Evolutionary conservation across 805 yeast species (phyloP).

Genomic region (Cyberlindnera sargentensis): DNA sequence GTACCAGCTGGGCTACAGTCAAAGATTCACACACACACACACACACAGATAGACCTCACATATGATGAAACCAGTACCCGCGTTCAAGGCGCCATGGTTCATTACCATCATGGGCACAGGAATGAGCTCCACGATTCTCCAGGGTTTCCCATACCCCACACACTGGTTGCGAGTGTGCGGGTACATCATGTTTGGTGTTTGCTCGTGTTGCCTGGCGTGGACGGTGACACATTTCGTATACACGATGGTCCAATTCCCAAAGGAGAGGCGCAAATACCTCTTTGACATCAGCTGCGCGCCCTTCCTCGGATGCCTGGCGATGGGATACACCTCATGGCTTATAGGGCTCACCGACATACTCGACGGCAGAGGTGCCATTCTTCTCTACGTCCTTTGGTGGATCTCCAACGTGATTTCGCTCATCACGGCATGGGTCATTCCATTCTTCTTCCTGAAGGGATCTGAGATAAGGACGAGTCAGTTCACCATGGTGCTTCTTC

Average conservation of each 20-base stretch:
- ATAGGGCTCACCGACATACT: constrained; percentile 46
- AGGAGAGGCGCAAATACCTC: constrained; percentile 21
- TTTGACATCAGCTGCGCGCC: constrained; percentile 41
- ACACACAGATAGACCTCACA: not conserved
- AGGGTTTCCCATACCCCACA: constrained; percentile 58
- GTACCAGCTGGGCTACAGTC: no score
- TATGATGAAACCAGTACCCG: no score
- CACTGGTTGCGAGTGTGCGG: constrained; percentile 54
- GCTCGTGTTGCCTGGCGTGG: constrained; percentile 40
- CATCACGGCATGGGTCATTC: constrained; percentile 51
- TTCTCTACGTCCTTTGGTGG: constrained; percentile 70
- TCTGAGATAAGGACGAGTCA: constrained; percentile 25
- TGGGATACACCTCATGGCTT: constrained; percentile 69
- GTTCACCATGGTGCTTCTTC: constrained; percentile 50
- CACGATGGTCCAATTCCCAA: constrained; percentile 24
- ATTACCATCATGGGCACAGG: constrained; percentile 85
- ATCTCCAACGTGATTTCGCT: constrained; percentile 48
- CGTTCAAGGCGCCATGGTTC: constrained; percentile 52
- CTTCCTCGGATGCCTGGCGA: constrained; percentile 72
- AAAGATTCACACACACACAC: not conserved
- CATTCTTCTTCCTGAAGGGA: constrained; percentile 34
- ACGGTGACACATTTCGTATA: constrained; percentile 36
- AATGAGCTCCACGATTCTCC: constrained; percentile 54
- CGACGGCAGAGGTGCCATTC: constrained; percentile 29
- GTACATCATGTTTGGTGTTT: constrained; percentile 54